Base-by-base conservation (phyloP, 495 filamentous ascomycete species). In the Aspergillus mulundensis region DNA sequence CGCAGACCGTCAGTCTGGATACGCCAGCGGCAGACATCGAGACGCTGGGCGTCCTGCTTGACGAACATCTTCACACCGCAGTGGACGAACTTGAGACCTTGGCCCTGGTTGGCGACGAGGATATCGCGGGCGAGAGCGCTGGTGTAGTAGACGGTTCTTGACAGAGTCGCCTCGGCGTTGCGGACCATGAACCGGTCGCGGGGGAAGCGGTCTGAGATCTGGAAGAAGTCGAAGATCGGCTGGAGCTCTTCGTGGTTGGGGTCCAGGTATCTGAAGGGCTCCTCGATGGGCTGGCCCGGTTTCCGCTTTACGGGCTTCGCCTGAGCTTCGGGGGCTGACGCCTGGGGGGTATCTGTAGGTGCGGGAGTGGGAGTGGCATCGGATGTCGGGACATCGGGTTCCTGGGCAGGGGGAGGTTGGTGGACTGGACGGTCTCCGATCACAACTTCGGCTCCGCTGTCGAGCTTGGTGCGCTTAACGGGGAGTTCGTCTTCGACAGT, bases 21-120 rank as follows among this genome's bases (percentile, higher is more conserved):
- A 16, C 94, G 83, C 94, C 94, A 98, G 34, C 84, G 81, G 75
- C 91, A 95, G 18, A 92, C 87, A 40, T 88, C 86, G 41, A 80
- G 83, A 23, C 83, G 86, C 61, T 96, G 93, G 0, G 88, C 88
- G 62, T 97, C 92, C 65, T 98, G 94, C 74, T 93, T 94, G 70
- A 97, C 90, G 70, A 96, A 97, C 85, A 97, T 96, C 75, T 95
- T 95, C 24, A 98, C 90, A 57, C 94, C 94, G 55, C 88, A 91
- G 71, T 98, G 94, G 38, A 97, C 87, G 66, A 98, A 97, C 71
- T 91, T 95, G 70, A 97, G 85, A 23, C 91, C 90, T 14, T 85
- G 85, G 21, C 88, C 88, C 68, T 96, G 90, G 67, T 97, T 98
- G 50, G 81, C 70, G 7, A 72, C 74, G 2, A 98, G 80, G 50